Percentiles rank a stretch among this genome's conserved stretches.
phyloP scores from a whole-genome alignment of 805 yeast genomes.

The Saturnispora gosingensis region DNA sequence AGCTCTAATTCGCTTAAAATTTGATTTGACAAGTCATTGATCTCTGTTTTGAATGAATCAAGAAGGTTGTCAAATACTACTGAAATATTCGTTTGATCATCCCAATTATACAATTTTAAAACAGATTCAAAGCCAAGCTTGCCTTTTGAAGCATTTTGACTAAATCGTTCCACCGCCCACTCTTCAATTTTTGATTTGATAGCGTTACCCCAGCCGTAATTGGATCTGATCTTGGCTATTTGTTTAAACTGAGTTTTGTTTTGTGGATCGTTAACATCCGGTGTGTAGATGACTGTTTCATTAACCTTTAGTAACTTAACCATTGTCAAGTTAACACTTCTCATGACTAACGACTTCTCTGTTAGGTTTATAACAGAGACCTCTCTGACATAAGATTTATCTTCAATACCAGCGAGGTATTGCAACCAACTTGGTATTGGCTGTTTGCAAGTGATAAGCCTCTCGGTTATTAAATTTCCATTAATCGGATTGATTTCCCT shows the following conservation, averaged over 20 bases:
- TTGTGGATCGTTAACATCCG: conserved; percentile 47
- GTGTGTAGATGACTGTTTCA: conserved; percentile 78
- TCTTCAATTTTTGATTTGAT: conserved; percentile 81
- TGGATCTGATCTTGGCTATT: conserved; percentile 83
- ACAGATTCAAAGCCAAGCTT: conserved; percentile 80
- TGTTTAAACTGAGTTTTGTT: conserved; percentile 60
- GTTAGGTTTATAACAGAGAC: conserved; percentile 73
- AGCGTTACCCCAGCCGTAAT: conserved; percentile 49
- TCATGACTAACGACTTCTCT: conserved; percentile 57
- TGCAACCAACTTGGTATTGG: conserved; percentile 77
- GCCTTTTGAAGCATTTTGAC: conserved; percentile 79
- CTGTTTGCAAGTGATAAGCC: conserved; percentile 84
- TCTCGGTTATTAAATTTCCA: conserved; percentile 62
- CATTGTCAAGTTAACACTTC: conserved; percentile 83
- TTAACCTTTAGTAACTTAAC: conserved; percentile 64
- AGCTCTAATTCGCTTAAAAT: conserved; percentile 19
- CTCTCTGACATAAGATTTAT: conserved; percentile 76
- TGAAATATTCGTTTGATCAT: conserved; percentile 15
- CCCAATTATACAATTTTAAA: conserved; percentile 37
- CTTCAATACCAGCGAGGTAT: conserved; percentile 61
- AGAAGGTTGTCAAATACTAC: conserved; percentile 15
- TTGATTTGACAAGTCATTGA: conserved; percentile 19
- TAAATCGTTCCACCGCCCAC: conserved; percentile 84
- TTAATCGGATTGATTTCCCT: conserved; percentile 53
- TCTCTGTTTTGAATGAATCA: conserved; percentile 16